Conservation (phyloP, 768 basidiomycete genomes). For the Lentinula aciculospora region DNA sequence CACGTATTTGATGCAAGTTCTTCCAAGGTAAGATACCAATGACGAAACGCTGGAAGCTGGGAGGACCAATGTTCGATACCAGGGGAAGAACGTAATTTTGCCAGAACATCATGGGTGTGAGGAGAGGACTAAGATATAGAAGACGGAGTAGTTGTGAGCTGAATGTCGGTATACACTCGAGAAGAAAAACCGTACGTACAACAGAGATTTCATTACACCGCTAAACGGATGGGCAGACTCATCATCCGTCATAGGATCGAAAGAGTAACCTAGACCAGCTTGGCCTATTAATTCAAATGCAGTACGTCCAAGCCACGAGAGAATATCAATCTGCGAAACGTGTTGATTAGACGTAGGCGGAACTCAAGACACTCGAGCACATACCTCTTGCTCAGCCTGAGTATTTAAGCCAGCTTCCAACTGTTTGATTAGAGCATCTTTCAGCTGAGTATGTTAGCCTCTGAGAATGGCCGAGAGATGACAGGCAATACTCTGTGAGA, state of each 20-base stretch:
- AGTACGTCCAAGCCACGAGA: conserved; percentile 28
- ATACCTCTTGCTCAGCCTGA: background rate
- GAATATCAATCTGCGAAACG: conserved; percentile 19
- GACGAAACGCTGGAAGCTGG: conserved; percentile 20
- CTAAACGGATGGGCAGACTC: conserved; percentile 9
- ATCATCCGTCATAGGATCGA: conserved; percentile 22
- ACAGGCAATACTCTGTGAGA: background rate
- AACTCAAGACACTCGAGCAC: background rate
- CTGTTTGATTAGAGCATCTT: background rate
- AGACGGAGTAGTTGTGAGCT: background rate
- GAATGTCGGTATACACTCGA: background rate
- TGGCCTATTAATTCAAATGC: conserved; percentile 33
- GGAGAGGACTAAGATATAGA: background rate
- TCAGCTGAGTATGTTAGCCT: background rate
- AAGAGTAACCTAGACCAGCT: conserved; percentile 30
- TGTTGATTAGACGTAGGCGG: background rate
- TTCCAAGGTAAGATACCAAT: conserved; percentile 16
- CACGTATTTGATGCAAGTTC: conserved; percentile 16
- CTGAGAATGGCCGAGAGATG: background rate
- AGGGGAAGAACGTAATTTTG: conserved; percentile 18
- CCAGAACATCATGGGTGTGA: background rate
- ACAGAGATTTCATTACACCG: conserved; percentile 10
- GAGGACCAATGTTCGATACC: conserved; percentile 19
- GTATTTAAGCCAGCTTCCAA: background rate
- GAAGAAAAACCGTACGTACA: conserved; percentile 9